Evolutionary conservation across 768 basidiomycete species (phyloP), one percentile per base, ranked within the genome.

Genomic region (Russula earlei): DNA sequence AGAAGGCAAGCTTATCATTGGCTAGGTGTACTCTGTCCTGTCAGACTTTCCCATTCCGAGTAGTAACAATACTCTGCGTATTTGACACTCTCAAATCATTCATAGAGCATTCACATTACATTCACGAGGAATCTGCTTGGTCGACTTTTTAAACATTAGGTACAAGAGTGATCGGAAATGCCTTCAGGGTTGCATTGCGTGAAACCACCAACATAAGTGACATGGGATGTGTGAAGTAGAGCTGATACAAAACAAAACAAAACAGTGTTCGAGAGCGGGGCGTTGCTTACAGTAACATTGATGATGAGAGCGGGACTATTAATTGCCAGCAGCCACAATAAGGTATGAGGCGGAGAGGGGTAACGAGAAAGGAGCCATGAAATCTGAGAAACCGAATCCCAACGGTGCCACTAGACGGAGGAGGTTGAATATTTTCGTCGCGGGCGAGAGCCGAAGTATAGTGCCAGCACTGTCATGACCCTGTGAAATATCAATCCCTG

Each of bases 1-100:
- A 42, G 91, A 93, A 59, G 82, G 79, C 66, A 95, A 95, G 74
- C 74, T 96, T 60, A 66, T 91, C 68, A 80, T 96, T 68, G 93
- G 93, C 77, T 96, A 63, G 67, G 43, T n/a, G n/a, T 34, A 29
- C 17, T 5, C 29, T 9, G 31, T 38, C 44, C 5, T 15, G 14
- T 41, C 14, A 33, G 31, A 37, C 10, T 17, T 20, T 31, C 25
- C 49, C 27, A 15, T 45, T 24, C n/a, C 17, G 29, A 41, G 40
- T 47, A 36, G 40, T 47, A 36, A 27, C 54, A 36, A 34, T 58
- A 31, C 22, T 31, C 15, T 24, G 43, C 40, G 33, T 48, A 34
- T 24, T 31, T 37, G 41, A 34, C 43, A 33, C 46, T 15, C 27
- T 49, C 46, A 49, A 56, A 49, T 44, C 22, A 53, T 58, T 44